phyloP scores from a whole-genome alignment of 331 rosid species.

The Cucumis variabilis region DNA sequence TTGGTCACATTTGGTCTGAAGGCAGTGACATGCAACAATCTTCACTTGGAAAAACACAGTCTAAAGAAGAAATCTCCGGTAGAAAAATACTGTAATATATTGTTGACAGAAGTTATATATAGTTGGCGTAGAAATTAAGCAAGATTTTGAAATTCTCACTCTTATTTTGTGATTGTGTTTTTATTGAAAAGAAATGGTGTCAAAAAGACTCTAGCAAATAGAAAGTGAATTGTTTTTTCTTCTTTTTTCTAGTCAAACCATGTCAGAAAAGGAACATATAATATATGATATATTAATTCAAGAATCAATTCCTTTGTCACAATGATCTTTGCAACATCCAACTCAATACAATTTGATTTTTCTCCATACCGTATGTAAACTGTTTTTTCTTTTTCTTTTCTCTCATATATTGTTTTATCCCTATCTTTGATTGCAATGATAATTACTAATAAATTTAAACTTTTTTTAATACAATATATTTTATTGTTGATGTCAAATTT shows the following conservation, averaged over 20 bases:
- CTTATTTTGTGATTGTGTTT: not conserved
- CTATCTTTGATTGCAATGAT: not conserved
- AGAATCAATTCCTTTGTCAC: conserved; percentile 9
- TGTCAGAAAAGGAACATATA: not conserved
- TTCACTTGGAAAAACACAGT: too few species aligned
- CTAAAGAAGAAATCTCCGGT: too few species aligned
- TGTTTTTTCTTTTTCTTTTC: not conserved
- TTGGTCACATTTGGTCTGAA: too few species aligned
- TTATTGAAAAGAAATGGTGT: not conserved
- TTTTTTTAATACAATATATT: too few species aligned
- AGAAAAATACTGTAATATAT: too few species aligned
- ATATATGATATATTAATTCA: not conserved
- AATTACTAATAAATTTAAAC: too few species aligned
- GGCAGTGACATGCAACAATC: too few species aligned
- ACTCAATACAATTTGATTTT: not conserved
- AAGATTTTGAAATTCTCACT: not conserved
- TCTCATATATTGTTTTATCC: not conserved
- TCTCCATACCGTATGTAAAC: not conserved
- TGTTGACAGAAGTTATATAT: not conserved
- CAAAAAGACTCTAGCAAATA: not conserved
- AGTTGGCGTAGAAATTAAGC: not conserved
- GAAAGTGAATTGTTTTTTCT: too few species aligned
- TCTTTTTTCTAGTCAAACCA: not conserved
- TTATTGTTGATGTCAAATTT: too few species aligned
- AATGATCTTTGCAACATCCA: not conserved